Base-by-base conservation (phyloP, 2,329 filamentous ascomycete genomes). In the Colletotrichum spaethianum region DNA sequence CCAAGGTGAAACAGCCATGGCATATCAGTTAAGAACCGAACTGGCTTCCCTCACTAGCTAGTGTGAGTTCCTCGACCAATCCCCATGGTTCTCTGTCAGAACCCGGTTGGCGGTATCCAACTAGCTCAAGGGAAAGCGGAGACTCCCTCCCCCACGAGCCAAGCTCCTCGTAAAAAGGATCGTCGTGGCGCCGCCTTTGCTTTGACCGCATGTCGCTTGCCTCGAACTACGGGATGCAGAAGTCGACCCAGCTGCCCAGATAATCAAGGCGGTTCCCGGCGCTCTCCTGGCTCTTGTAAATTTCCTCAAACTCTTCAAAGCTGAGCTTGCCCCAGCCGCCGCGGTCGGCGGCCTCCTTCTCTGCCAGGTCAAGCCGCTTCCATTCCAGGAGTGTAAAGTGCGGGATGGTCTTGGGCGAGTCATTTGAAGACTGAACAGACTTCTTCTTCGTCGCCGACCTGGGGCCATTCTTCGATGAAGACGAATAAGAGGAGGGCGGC, bases 181-280 rank as follows among this genome's bases (percentile, higher is more conserved):
- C 20, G 5, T 2, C 52, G 52, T 7, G 3, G 20, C 20, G n/a
- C 33, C 26, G 23, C 33, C 6, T 26, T 28, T 42, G 40, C 28
- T 55, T 42, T 18, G 68, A 20, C 23, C 38, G 42, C 31, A 14
- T n/a, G 59, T 52, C 28, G 42, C 33, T 61, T 36, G 23, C 26
- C 31, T 40, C 66, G 46, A 46, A 36, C 80, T 86, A 90, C 18
- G 90, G 90, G 75, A 93, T 92, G 80, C 90, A 93, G 79, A 92
- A 91, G 79, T 98, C 95, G 81, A 98, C 94, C 96, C 96, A 98
- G 77, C 91, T 94, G 72, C 94, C 94, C 57, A 98, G 86, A 81
- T 98, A 96, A 75, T 94, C 93, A 73, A 95, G 86, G 64, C 92
- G 84, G 78, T 91, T 90, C 18, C 87, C 88, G 36, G 85, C 83